phyloP scores from a whole-genome alignment of 768 basidiomycete genomes.

The Mycena olivaceomarginata region DNA sequence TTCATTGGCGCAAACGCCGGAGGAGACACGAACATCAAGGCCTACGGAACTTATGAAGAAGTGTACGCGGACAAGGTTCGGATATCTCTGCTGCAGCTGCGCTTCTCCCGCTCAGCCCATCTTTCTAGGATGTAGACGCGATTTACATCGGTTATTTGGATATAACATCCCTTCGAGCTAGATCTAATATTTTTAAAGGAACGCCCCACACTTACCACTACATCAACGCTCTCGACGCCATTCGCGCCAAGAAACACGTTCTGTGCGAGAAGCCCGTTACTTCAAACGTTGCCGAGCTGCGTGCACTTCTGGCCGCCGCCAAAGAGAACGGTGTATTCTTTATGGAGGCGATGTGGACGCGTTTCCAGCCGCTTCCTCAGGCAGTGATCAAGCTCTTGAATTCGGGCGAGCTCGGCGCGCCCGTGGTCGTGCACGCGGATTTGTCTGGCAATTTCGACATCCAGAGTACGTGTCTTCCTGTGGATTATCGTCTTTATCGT shows the following conservation, averaged over 20 bases:
- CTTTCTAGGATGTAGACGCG: slow-evolving; percentile 78
- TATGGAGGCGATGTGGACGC: slow-evolving; percentile 95
- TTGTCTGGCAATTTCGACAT: slow-evolving; percentile 83
- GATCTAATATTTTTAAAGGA: slow-evolving; percentile 59
- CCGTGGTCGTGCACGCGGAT: slow-evolving; percentile 84
- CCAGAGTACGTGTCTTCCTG: slow-evolving; percentile 67
- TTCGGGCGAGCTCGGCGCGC: slow-evolving; percentile 78
- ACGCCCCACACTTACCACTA: slow-evolving; percentile 94
- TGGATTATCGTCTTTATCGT: neutral
- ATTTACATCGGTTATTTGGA: slow-evolving; percentile 79
- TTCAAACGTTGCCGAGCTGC: slow-evolving; percentile 83
- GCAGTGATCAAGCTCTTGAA: slow-evolving; percentile 81
- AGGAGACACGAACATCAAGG: slow-evolving; percentile 74
- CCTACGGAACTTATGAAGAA: slow-evolving; percentile 84
- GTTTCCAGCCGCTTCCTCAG: slow-evolving; percentile 82
- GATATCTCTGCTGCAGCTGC: slow-evolving; percentile 33
- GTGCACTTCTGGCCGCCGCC: slow-evolving; percentile 83
- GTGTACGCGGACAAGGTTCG: slow-evolving; percentile 81
- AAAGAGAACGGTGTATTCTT: slow-evolving; percentile 89
- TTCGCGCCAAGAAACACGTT: slow-evolving; percentile 89
- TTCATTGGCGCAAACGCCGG: slow-evolving; percentile 76
- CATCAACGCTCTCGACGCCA: slow-evolving; percentile 82
- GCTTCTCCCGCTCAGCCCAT: neutral
- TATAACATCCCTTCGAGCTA: neutral
- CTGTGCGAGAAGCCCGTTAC: slow-evolving; percentile 95